Evolutionary conservation across 2,329 filamentous ascomycete genomes (phyloP), one percentile per base, ranked within the genome.

Genomic region (Colletotrichum sp.): DNA sequence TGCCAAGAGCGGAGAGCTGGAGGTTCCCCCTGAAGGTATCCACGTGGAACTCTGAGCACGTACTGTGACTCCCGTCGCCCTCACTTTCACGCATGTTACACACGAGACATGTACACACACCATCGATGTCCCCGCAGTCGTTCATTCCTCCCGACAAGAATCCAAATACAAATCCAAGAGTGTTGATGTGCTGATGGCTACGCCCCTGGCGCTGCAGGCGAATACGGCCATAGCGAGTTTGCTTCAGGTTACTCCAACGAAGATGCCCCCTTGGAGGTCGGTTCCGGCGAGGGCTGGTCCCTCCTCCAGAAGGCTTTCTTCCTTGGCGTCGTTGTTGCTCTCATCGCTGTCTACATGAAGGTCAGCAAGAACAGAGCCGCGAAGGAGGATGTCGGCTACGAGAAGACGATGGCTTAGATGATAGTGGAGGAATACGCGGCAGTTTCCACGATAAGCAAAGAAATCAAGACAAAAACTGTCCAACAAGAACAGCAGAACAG

Each of bases 21-120:
- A 93, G 85, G 93, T 96, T 80, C 94, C 95, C 84, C 89, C 92
- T 89, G 95, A 97, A 97, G 95, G 95, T 97, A 96, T 95, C 89
- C 94, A 96, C 88, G 91, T 93, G 88, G 95, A 97, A 88, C 94
- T 97, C 87, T 97, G 94, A 91, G 89, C 87, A 84, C 79, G 77
- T 77, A 78, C 75, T 71, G 68, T 76, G 74, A 73, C 73, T 34
- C 62, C 75, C 69, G 65, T 71, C 71, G 64, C 64, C 66, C 64
- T 68, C 32, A 36, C 70, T 62, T 15, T 48, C 39, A 60, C 65
- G 48, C 62, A 32, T 67, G 48, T 76, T 70, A 59, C 32, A 48
- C 59, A 24, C 57, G 62, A 28, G 57, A 62, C 57, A 70, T 70
- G 16, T 62, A 60, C 48, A 60, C 39, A 39, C 48, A n/a, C 63